Conservation (phyloP, 495 filamentous ascomycete species). For the Lasiosphaeria hispida region DNA sequence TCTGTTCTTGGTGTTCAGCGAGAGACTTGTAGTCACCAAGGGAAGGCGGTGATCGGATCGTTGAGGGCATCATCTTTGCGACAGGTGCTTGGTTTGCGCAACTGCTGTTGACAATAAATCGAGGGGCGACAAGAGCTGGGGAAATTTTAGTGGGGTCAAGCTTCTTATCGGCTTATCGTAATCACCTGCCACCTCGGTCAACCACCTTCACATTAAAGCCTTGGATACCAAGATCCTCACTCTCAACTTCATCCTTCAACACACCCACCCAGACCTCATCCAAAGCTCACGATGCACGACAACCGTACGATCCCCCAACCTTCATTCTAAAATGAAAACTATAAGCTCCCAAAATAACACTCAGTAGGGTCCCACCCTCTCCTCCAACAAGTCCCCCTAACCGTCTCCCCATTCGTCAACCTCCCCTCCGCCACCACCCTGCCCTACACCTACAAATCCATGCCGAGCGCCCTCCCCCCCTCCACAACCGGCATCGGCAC, state of each 20-base stretch:
- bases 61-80: conserved; percentile 36
- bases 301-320: conserved; percentile 36
- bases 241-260: neutral
- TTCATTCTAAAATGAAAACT: neutral
- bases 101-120: conserved; percentile 6
- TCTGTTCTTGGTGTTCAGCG: conserved; percentile 76
- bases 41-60: conserved; percentile 41
- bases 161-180: conserved; percentile 24
- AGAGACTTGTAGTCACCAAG: conserved; percentile 65
- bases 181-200: neutral
- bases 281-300: conserved; percentile 42
- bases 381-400: conserved; percentile 87
- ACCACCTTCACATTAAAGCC: neutral
- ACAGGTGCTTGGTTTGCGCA: neutral
- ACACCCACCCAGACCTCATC: neutral
- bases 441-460: conserved; percentile 89
- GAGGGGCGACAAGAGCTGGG: conserved; percentile 15
- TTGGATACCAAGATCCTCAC: neutral
- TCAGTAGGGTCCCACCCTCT: conserved; percentile 73
- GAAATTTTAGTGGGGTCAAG: conserved; percentile 25
- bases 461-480: conserved; percentile 80
- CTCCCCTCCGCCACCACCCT: conserved; percentile 88
- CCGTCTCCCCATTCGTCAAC: conserved; percentile 90
- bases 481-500: conserved; percentile 58
- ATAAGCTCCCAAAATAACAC: conserved; percentile 8